These are phyloP conservation scores for Saccharomyces jurei DNA, from an alignment of 805 yeast species.

Conservation along the genomic window DNA sequence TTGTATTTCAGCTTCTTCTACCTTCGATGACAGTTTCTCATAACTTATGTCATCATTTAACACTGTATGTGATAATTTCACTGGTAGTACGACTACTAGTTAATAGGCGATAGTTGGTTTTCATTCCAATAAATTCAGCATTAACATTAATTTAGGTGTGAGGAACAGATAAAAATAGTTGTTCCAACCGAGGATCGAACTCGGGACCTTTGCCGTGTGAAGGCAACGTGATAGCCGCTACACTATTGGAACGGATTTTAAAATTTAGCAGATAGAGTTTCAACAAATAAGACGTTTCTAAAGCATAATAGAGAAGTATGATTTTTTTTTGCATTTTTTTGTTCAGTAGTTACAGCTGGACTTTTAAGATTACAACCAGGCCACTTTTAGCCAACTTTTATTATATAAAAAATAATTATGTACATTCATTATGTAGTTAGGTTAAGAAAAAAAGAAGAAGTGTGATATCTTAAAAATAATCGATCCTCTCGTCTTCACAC, in stretches of 20 bases:
- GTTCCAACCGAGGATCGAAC: slow-evolving; percentile 35
- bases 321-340: no score
- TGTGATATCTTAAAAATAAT: slow-evolving; percentile 3
- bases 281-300: no score
- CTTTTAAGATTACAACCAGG: background rate
- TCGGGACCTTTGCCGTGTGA: slow-evolving; percentile 36
- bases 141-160: background rate
- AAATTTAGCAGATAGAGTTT: no score
- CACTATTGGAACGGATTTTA: slow-evolving; percentile 30
- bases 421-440: background rate
- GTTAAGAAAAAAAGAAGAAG: background rate
- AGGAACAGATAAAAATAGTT: slow-evolving; percentile 2
- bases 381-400: background rate
- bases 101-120: no score
- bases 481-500: slow-evolving; percentile 33
- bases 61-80: no score
- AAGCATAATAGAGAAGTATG: no score
- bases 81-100: no score
- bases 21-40: no score
- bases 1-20: no score
- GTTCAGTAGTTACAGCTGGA: background rate
- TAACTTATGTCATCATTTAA: no score
- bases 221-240: slow-evolving; percentile 35
- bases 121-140: no score
- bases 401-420: background rate